Evolutionary conservation across 2,329 filamentous ascomycete species (phyloP).

Genomic region (Chaetomium strumarium): DNA sequence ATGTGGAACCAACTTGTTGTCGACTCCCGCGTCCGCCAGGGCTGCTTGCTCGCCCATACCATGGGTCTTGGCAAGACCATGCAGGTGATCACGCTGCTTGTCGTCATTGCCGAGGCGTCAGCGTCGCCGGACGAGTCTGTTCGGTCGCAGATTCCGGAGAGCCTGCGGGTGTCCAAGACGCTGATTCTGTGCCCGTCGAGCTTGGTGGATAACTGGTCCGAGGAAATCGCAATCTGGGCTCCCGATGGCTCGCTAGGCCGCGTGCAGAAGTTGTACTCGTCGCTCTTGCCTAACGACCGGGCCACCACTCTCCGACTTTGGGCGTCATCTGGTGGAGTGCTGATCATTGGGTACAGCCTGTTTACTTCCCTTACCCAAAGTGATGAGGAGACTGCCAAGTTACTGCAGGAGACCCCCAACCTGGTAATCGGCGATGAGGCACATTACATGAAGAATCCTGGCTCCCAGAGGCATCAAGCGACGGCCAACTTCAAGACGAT

Average conservation of each 20-base stretch:
- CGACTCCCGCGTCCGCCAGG: slow-evolving; percentile 53
- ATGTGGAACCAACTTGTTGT: slow-evolving; percentile 80
- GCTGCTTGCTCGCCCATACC: slow-evolving; percentile 78
- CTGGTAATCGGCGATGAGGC: slow-evolving; percentile 84
- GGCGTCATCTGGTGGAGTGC: slow-evolving; percentile 59
- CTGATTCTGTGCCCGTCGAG: slow-evolving; percentile 71
- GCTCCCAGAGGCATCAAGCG: slow-evolving; percentile 45
- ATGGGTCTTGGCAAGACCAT: slow-evolving; percentile 94
- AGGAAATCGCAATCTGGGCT: slow-evolving; percentile 69
- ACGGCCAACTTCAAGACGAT: slow-evolving; percentile 58
- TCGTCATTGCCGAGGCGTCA: slow-evolving; percentile 63
- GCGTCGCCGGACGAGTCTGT: slow-evolving; percentile 52
- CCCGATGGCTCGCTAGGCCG: slow-evolving; percentile 49
- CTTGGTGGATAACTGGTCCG: slow-evolving; percentile 75
- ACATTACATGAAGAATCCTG: slow-evolving; percentile 67
- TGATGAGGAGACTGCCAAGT: slow-evolving; percentile 31
- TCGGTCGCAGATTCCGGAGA: slow-evolving; percentile 59
- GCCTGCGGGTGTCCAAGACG: slow-evolving; percentile 56
- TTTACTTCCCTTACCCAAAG: slow-evolving; percentile 43
- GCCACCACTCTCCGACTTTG: slow-evolving; percentile 48
- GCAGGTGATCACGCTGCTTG: slow-evolving; percentile 80
- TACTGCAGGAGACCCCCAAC: slow-evolving; percentile 56
- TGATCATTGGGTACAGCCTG: slow-evolving; percentile 71
- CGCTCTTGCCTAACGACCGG: slow-evolving; percentile 34
- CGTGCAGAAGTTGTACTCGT: slow-evolving; percentile 48